Evolutionary conservation across 306 rosid genomes (phyloP).

Genomic region (Lathyrus tuberosus): DNA sequence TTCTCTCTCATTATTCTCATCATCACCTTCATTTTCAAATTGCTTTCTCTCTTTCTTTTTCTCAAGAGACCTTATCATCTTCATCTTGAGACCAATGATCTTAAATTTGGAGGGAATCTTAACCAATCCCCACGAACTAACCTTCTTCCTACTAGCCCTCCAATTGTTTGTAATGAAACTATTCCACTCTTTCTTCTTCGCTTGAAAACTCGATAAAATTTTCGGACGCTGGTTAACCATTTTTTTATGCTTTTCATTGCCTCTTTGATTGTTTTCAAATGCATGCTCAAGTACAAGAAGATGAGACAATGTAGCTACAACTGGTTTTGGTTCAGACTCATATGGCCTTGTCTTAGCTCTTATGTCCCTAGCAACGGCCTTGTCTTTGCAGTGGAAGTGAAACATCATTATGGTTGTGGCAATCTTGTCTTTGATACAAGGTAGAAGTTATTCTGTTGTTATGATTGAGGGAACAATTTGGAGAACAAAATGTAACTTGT

Average conservation of each 20-base stretch:
- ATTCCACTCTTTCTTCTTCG: conserved; percentile 21
- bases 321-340: conserved; percentile 15
- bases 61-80: conserved; percentile 16
- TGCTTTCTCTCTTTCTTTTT: conserved; percentile 30
- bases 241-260: background rate
- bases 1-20: conserved; percentile 13
- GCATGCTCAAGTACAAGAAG: conserved; percentile 28
- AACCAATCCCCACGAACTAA: conserved; percentile 34
- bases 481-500: conserved; percentile 13
- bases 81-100: conserved; percentile 36
- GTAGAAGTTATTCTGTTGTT: conserved; percentile 30
- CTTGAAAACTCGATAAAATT: conserved; percentile 28
- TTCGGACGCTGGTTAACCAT: conserved; percentile 9
- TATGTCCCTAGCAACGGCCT: background rate
- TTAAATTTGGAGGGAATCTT: conserved; percentile 34
- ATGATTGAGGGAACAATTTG: background rate
- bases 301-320: conserved; percentile 32
- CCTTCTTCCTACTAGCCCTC: conserved; percentile 29
- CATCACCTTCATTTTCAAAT: conserved; percentile 7
- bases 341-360: conserved; percentile 16
- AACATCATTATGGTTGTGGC: conserved; percentile 38
- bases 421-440: background rate
- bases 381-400: conserved; percentile 25
- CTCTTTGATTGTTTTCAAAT: background rate
- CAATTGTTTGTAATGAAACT: background rate